These are phyloP conservation scores for Poa pratensis DNA, from an alignment of 176 grass and related monocot genomes.

Conservation along the genomic window DNA sequence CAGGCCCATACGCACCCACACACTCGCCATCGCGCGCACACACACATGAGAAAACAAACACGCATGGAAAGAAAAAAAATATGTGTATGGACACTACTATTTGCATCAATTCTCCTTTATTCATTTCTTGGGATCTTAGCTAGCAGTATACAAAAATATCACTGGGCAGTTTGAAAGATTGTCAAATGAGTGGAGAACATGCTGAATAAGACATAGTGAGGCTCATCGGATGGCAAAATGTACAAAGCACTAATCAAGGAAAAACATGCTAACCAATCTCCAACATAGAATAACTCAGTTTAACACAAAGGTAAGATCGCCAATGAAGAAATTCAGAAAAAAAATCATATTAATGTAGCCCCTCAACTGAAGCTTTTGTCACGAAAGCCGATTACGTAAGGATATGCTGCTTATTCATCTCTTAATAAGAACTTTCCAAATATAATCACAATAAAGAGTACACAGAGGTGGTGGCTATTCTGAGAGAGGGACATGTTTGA, in stretches of 20 bases:
- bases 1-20: background rate
- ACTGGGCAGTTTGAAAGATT: background rate
- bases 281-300: background rate
- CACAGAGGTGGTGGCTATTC: background rate
- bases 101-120: conserved; percentile 27
- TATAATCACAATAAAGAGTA: background rate
- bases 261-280: background rate
- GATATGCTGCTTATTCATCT: background rate
- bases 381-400: background rate
- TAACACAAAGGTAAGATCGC: background rate
- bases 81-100: background rate
- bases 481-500: background rate
- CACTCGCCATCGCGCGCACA: background rate
- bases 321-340: conserved; percentile 12
- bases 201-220: background rate
- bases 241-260: conserved; percentile 26
- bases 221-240: background rate
- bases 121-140: conserved; percentile 21
- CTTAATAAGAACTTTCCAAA: conserved; percentile 1
- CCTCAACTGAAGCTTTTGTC: background rate
- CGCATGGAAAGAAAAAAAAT: background rate
- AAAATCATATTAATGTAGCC: conserved; percentile 8
- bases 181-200: background rate
- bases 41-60: background rate
- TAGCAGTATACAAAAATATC: conserved; percentile 22